Base-by-base conservation (phyloP, 495 filamentous ascomycete species). In the Amniculicola lignicola region DNA sequence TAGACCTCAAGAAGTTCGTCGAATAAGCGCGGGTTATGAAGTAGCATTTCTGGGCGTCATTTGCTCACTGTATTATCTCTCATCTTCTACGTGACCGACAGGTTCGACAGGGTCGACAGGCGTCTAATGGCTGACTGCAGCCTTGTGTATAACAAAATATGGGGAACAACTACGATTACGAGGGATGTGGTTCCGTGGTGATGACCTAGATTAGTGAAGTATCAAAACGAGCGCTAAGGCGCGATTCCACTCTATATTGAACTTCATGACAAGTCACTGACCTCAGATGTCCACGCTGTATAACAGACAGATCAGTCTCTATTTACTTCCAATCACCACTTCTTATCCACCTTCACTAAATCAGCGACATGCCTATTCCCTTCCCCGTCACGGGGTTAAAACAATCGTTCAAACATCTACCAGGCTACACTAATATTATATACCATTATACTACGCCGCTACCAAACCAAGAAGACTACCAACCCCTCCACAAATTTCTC, bases 1-100 rank as follows among this genome's bases (percentile, higher is more conserved):
- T 36, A 62, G 59, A 62, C 28, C 28, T 63, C 48, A 58, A 63
- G 59, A 35, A 9, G 1, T 63, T 63, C 59, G 59, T 63, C 40
- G 47, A 58, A 49, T 62, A 61, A 57, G 25, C 35, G 7, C n/a
- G 29, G 29, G n/a, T 7, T 7, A 33, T 47, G 18, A 12, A 25
- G 29, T 54, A n/a, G 21, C 22, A 51, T 16, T 24, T 51, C n/a
- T 38, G 16, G 35, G 14, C 11, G 33, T 18, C 18, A 16, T 16
- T 51, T 29, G 12, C 40, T 21, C 48, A 18, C 25, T 51, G 48
- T 51, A 51, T 41, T 51, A 41, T 41, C 21, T 42, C 36, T 15
- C 10, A 40, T 51, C 21, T 38, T 12, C n/a, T n/a, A 48, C 28
- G 15, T 21, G 31, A 21, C 44, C 27, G n/a, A 24, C 27, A 3